Evolutionary conservation across 2,329 filamentous ascomycete species (phyloP), one percentile per base, ranked within the genome.

Genomic region (Ophiostoma tasmaniense): DNA sequence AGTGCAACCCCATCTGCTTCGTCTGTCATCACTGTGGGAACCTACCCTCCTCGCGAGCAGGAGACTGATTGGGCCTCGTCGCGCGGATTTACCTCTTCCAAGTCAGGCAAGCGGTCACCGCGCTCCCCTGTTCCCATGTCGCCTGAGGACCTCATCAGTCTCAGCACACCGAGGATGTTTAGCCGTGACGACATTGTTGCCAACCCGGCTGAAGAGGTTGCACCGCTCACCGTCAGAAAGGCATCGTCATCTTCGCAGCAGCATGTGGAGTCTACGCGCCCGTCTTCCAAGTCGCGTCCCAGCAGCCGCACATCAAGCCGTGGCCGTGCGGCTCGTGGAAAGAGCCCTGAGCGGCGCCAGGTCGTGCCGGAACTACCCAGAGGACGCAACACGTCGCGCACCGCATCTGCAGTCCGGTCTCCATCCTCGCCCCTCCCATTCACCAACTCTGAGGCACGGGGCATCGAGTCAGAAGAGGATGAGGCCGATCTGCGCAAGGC

Each of bases 81-180:
- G 62, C 85, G 89, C 28, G 89, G 88, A 72, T 92, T 76, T 71
- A 80, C 83, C 0, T 69, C 79, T 90, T 71, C 90, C 88, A 70
- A 75, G 87, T 90, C 22, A 13, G 72, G 70, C 14, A 96, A 97
- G 79, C 85, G 91, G 28, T 97, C 94, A 0, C 94, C 94, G 0
- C 96, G 92, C 1, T 97, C 94, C 0, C 94, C 94, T 0, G 85
- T 97, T 1, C 92, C 93, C 2, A 97, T 97, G 93, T 96, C 93
- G 2, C 93, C 93, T 0, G 92, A 97, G 74, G 93, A 97, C 74
- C 77, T 91, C 70, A 86, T 87, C 75, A 89, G 85, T 73, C 78
- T 90, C 66, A 85, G 84, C 71, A 85, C 81, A 0, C 81, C 82
- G 0, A 79, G 75, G 35, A 74, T 78, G 55, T 71, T 74, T 30